phyloP scores from a whole-genome alignment of 2,329 filamentous ascomycete genomes.

The Beauveria medogensis region DNA sequence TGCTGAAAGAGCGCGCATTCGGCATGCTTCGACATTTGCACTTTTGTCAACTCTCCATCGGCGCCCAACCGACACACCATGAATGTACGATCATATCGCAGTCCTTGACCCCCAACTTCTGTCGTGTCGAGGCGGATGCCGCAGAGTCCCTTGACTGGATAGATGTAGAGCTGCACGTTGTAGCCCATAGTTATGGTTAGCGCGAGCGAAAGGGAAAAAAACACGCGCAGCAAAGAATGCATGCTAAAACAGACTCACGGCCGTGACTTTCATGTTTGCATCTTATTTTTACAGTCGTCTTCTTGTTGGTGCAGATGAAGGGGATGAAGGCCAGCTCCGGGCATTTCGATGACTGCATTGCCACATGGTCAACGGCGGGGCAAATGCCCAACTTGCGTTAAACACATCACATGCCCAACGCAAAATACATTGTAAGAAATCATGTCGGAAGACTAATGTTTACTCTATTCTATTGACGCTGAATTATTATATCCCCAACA shows the following conservation, averaged over 20 bases:
- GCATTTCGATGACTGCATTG: not conserved
- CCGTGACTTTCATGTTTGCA: slow-evolving; percentile 19
- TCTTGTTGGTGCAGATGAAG: not conserved
- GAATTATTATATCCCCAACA: too few relatives aligned
- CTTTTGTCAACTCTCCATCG: slow-evolving; percentile 39
- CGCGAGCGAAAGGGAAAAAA: not conserved
- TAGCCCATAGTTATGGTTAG: not conserved
- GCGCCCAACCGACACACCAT: slow-evolving; percentile 53
- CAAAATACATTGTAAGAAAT: not conserved
- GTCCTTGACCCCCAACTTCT: slow-evolving; percentile 51
- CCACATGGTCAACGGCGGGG: not conserved
- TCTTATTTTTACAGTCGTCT: not conserved
- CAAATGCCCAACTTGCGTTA: not conserved
- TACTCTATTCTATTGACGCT: too few relatives aligned
- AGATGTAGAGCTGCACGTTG: slow-evolving; percentile 48
- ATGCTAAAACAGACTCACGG: slow-evolving; percentile 14
- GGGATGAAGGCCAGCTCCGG: too few relatives aligned
- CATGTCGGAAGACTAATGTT: not conserved
- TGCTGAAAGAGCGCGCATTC: slow-evolving; percentile 58
- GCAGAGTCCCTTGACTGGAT: slow-evolving; percentile 67
- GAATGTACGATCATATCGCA: slow-evolving; percentile 60
- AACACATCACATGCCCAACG: not conserved
- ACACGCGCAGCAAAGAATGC: not conserved
- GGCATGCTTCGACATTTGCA: slow-evolving; percentile 51
- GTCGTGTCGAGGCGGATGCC: slow-evolving; percentile 47